Evolutionary conservation across 148 eudicot species (phyloP), one percentile per base, ranked within the genome.

Genomic region (Silene latifolia): DNA sequence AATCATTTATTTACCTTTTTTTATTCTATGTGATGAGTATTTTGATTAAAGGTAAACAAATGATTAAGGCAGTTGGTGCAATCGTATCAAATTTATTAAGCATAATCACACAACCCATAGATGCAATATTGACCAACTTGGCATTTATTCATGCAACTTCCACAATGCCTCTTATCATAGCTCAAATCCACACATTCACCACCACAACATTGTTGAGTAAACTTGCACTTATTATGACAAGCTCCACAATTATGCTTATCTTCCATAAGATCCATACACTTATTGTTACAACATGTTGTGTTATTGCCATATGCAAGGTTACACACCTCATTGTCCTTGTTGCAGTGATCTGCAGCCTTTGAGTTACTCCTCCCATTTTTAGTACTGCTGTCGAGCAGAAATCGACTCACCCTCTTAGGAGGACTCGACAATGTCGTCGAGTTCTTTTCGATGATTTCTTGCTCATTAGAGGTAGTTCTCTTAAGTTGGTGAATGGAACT

Each of bases 21-120:
- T 4, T 32, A 32, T n/a, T n/a, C n/a, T n/a, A n/a, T n/a, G n/a
- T n/a, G n/a, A n/a, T n/a, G n/a, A 2, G 3, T 32, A 32, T 4
- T 2, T 32, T 32, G 0, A 2, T 32, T 0, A 32, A 32, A 32
- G 35, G 35, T 32, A 32, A 32, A 32, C 35, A 32, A 32, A 32
- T 32, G 35, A 32, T 32, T 32, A 4, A 32, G 35, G 3, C 35
- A 27, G 35, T 32, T 27, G 29, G 29, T 27, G 29, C 29, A 27
- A n/a, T n/a, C n/a, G 1, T 27, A 32, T 32, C 35, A 4, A 32
- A 32, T 32, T 32, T 32, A 32, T 82, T 58, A 93, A 64, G 98
- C 88, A 78, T 93, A 93, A 46, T 84, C 88, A 42, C 98, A 93
- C 77, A 84, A 63, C 70, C 93, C 93, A 60, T 84, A 88, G 8